A percentile compares a stretch with the other conserved stretches of the same genome.
These are phyloP conservation scores for Mycocentrospora acerina DNA, from an alignment of 2,329 filamentous ascomycete species.

Conservation along the genomic window DNA sequence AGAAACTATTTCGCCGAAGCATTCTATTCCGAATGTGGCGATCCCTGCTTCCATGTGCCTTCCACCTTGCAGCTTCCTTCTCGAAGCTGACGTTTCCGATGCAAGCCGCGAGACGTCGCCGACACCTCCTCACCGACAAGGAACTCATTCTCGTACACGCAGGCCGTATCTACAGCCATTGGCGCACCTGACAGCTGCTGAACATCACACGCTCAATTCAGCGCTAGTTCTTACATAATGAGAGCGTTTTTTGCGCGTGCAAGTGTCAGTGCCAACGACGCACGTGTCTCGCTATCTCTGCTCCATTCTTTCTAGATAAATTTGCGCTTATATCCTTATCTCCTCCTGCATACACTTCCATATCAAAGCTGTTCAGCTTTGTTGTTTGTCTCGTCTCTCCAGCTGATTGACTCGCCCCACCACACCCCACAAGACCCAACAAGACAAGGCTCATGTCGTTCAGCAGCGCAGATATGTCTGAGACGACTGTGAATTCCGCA, in stretches of 20 bases:
- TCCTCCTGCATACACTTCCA: not conserved
- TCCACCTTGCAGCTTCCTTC: conserved; percentile 7
- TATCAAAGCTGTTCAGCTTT: too few relatives aligned
- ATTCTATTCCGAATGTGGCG: not conserved
- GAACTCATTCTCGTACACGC: conserved; percentile 8
- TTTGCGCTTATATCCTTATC: conserved; percentile 4
- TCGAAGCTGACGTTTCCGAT: conserved; percentile 20
- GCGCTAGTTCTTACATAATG: conserved; percentile 34
- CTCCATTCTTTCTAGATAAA: conserved; percentile 14
- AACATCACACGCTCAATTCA: conserved; percentile 14
- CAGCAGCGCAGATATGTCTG: too few relatives aligned
- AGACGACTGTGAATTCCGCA: conserved; percentile 11
- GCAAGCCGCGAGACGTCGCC: conserved; percentile 21
- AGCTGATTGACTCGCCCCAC: too few relatives aligned
- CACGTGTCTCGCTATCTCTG: conserved; percentile 9
- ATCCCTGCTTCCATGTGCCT: not conserved
- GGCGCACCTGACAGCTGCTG: conserved; percentile 22
- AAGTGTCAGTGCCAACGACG: conserved; percentile 5
- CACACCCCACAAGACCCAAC: too few relatives aligned
- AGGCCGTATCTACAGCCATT: conserved; percentile 6
- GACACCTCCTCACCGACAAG: conserved; percentile 5
- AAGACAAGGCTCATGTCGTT: too few relatives aligned
- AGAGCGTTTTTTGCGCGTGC: conserved; percentile 9
- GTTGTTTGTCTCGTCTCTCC: too few relatives aligned
- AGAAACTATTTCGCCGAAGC: conserved; percentile 15